Base-by-base conservation (phyloP, 2,329 filamentous ascomycete species). In the Talaromyces albobiverticillius region DNA sequence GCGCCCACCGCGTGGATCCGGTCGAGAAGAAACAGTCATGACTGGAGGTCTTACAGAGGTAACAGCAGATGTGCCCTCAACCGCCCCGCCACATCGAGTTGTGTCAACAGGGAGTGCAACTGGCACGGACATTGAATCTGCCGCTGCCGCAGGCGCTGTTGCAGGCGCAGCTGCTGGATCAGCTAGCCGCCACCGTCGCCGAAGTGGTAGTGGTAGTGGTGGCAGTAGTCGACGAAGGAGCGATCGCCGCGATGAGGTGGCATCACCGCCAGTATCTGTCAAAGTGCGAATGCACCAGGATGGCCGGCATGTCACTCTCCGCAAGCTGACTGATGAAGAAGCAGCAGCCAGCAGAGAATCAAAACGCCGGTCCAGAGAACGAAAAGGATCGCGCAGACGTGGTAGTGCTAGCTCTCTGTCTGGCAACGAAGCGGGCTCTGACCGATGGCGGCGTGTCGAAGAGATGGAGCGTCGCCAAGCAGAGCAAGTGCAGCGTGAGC, bases 221-320 rank as follows among this genome's bases (percentile, higher is more conserved):
- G 43, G 49, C 9, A 42, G 49, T 23, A 57, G 46, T 23, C 48
- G 42, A n/a, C 40, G 43, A 26, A 29, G 49, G 14, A 46, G 76
- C 42, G 74, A 76, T 57, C 65, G 61, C 34, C 66, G 71, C 38
- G 73, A 76, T 42, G 74, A 76, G 57, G 69, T 78, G 26, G 75
- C 74, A 22, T 82, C 81, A 0, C 82, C 82, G n/a, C 82, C 82
- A 2, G 81, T 85, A 45, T 83, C 80, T 26, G 78, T 87, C 53
- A 84, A 85, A 65, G 78, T 86, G 40, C 84, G 84, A 63, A 83
- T 85, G 78, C 82, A 85, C 67, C 79, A 81, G 55, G 82, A 86
- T 59, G 82, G 82, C 22, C 77, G 82, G 7, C 81, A 84, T 61
- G 82, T 87, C 32, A 87, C 84, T 2, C 73, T 87, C 7, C 76